A percentile compares a stretch with the other conserved stretches of the same genome.
Evolutionary conservation across 139 green algal genomes (phyloP).

Genomic region (Volvox reticuliferus): DNA sequence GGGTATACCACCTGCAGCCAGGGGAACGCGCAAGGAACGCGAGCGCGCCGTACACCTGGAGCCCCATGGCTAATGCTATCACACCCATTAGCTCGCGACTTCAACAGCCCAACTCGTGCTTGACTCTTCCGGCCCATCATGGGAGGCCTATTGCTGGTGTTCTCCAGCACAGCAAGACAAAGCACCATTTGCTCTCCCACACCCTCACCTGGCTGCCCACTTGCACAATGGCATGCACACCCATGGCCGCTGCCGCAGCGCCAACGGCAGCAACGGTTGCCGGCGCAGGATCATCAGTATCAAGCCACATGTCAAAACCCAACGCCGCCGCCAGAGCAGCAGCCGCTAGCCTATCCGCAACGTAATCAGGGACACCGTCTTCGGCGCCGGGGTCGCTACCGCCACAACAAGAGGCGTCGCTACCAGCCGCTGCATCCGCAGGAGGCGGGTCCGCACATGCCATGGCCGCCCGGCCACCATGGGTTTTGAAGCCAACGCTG

Average conservation of each 20-base stretch:
- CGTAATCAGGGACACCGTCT: not conserved
- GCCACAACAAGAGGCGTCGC: not conserved
- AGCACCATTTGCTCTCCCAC: not conserved
- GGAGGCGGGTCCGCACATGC: too few relatives aligned
- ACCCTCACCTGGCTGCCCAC: not conserved
- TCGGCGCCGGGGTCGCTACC: not conserved
- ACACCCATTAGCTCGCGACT: too few relatives aligned
- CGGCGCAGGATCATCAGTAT: not conserved
- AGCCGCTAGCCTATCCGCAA: not conserved
- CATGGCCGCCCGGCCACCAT: too few relatives aligned
- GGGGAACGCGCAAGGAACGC: too few relatives aligned
- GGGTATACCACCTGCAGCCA: slow-evolving; percentile 28
- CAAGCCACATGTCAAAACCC: not conserved
- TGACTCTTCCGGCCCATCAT: too few relatives aligned
- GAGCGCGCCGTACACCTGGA: too few relatives aligned
- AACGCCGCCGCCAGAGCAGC: slow-evolving; percentile 8
- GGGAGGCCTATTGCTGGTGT: too few relatives aligned
- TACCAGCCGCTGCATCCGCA: not conserved
- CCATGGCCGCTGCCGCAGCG: not conserved
- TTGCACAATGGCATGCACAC: not conserved
- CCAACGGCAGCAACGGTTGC: not conserved
- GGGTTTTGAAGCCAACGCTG: not conserved
- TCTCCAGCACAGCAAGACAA: not conserved
- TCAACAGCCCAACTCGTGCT: too few relatives aligned
- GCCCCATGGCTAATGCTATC: too few relatives aligned